Percentiles rank a stretch among this genome's conserved stretches.
phyloP scores from a whole-genome alignment of 352 stramenopile genomes.

The Phytophthora aleatoria region DNA sequence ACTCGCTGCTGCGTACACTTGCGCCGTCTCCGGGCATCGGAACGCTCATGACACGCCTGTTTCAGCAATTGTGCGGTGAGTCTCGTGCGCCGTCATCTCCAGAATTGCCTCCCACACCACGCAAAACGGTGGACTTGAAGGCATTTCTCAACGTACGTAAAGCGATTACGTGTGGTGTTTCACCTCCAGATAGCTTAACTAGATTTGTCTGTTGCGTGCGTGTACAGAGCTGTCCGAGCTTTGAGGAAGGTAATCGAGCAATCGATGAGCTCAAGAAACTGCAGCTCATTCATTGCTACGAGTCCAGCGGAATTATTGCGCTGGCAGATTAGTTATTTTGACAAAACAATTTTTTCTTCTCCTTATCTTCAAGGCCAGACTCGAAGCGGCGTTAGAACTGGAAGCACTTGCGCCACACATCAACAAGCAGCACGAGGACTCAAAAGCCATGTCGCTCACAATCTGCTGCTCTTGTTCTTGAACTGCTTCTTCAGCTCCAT shows the following conservation, averaged over 20 bases:
- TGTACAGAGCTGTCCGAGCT: conserved; percentile 73
- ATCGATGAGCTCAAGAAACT: conserved; percentile 84
- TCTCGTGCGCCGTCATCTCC: conserved; percentile 10
- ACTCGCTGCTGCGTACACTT: conserved; percentile 70
- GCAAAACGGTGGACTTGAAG: conserved; percentile 71
- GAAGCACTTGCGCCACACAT: too few species aligned
- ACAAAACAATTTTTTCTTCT: neutral
- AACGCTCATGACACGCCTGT: conserved; percentile 76
- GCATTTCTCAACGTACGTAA: conserved; percentile 64
- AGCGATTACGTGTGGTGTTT: neutral
- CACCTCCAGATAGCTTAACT: conserved; percentile 4
- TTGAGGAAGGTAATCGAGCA: conserved; percentile 68
- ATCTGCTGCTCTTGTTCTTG: conserved; percentile 38
- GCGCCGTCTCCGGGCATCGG: conserved; percentile 61
- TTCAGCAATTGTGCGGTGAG: conserved; percentile 67
- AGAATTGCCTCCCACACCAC: conserved; percentile 23
- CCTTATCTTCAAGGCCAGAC: conserved; percentile 8
- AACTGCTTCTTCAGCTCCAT: conserved; percentile 42
- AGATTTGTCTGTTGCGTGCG: neutral
- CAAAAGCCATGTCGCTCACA: conserved; percentile 20
- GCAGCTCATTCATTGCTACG: conserved; percentile 83
- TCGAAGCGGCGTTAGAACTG: neutral
- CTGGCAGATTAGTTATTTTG: conserved; percentile 50
- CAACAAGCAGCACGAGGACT: too few species aligned
- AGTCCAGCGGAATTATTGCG: conserved; percentile 75